Evolutionary conservation across 2,329 filamentous ascomycete genomes (phyloP), one percentile per base, ranked within the genome.

Genomic region (Escovopsis sp.): DNA sequence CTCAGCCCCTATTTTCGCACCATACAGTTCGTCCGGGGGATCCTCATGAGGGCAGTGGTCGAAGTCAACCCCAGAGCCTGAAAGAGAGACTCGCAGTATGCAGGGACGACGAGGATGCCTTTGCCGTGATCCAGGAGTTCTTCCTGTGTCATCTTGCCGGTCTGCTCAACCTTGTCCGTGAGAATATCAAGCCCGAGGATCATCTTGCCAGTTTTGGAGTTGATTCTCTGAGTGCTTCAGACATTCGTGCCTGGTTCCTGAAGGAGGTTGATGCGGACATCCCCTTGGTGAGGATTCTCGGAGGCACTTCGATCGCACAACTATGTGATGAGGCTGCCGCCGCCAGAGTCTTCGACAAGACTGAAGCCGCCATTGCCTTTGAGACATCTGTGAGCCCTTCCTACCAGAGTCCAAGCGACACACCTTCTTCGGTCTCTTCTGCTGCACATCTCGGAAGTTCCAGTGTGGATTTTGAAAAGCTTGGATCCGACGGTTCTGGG

Each of bases 241-340:
- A 55, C 56, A 63, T 66, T 2, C 61, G 68, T 1, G 55, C 63
- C 2, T 74, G 70, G 70, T 70, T 72, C 46, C 36, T 63, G 15
- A 68, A 68, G 39, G 54, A 65, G n/a, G 39, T 54, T 0, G 47
- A 63, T 0, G 53, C 64, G 0, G 63, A 72, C 37, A 58, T 72
- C 1, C 65, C 67, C 0, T 61, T 71, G 1, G 51, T 72, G 2
- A 66, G 65, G 43, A 48, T 59, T 11, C 42, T 53, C 1, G 42
- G 43, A 1, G 47, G 46, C 1, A 44, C 44, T 15, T 48, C 51
- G 1, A 36, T 53, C 3, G 37, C 34, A 6, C 34, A 16, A 10
- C 8, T 35, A n/a, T 35, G 34, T 10, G 34, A 35, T n/a, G 34
- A 35, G 34, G 34, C 20, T 24, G 34, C 34, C 7, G 34, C 13